These are phyloP conservation scores for Nowakowskiella sp. DNA, from an alignment of 192 early-diverging fungal genomes.

Conservation along the genomic window DNA sequence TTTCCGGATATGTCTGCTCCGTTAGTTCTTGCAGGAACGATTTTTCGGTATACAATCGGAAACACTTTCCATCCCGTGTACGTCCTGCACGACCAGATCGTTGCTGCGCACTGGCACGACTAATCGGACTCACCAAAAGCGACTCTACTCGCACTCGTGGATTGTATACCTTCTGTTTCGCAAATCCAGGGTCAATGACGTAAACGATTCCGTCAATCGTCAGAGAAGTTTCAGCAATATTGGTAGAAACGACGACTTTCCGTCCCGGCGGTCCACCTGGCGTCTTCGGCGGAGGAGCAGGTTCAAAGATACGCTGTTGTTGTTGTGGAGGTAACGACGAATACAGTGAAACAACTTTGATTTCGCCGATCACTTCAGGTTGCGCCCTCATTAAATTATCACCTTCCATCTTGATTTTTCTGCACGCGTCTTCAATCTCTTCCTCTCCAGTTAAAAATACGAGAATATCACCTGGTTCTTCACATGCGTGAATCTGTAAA, in stretches of 20 bases:
- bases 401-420: slow-evolving; percentile 66
- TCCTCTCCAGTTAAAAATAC: slow-evolving; percentile 98
- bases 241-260: slow-evolving; percentile 94
- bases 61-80: slow-evolving; percentile 94
- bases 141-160: slow-evolving; percentile 94
- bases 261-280: slow-evolving; percentile 82
- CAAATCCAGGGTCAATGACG: slow-evolving; percentile 96
- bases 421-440: slow-evolving; percentile 95
- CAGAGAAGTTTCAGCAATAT: slow-evolving; percentile 95
- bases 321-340: slow-evolving; percentile 82
- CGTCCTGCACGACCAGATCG: slow-evolving; percentile 98
- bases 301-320: slow-evolving; percentile 90
- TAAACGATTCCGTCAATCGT: slow-evolving; percentile 99
- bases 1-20: slow-evolving; percentile 98
- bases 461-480: slow-evolving; percentile 93
- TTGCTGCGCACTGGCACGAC: slow-evolving; percentile 92
- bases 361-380: slow-evolving; percentile 66
- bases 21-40: slow-evolving; percentile 87
- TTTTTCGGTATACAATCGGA: slow-evolving; percentile 96
- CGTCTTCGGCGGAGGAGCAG: slow-evolving; percentile 70
- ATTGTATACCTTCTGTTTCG: slow-evolving; percentile 99
- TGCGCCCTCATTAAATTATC: slow-evolving; percentile 38
- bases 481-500: slow-evolving; percentile 87
- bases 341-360: slow-evolving; percentile 84
- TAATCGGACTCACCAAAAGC: slow-evolving; percentile 89